Conservation (phyloP, 371 early-diverging fungal genomes). For the Mucor circinelloides region DNA sequence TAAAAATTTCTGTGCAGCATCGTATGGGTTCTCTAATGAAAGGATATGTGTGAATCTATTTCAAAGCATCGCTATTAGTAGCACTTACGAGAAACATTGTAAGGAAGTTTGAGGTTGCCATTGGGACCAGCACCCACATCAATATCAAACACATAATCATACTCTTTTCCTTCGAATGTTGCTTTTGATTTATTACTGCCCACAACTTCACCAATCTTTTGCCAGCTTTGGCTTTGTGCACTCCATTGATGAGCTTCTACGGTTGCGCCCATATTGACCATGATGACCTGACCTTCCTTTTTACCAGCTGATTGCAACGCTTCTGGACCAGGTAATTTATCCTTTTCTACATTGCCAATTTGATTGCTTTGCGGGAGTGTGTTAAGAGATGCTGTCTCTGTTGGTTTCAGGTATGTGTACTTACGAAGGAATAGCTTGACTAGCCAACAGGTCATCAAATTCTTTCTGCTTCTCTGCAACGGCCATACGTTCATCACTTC, state of each 20-base stretch:
- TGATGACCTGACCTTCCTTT: slow-evolving; percentile 87
- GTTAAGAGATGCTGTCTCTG: not conserved
- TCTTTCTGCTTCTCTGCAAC: slow-evolving; percentile 53
- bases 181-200: slow-evolving; percentile 86
- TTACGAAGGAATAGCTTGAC: slow-evolving; percentile 76
- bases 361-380: slow-evolving; percentile 56
- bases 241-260: slow-evolving; percentile 93
- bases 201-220: slow-evolving; percentile 94
- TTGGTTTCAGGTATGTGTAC: slow-evolving; percentile 12
- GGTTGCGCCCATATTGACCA: slow-evolving; percentile 72
- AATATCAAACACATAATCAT: slow-evolving; percentile 98
- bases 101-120: slow-evolving; percentile 89
- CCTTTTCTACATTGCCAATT: slow-evolving; percentile 84
- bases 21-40: slow-evolving; percentile 85
- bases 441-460: slow-evolving; percentile 76
- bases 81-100: slow-evolving; percentile 73
- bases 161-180: slow-evolving; percentile 85
- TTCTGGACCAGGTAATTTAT: slow-evolving; percentile 80
- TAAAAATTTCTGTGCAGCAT: slow-evolving; percentile 92
- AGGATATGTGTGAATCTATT: not conserved
- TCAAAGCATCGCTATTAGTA: not conserved
- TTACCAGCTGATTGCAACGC: slow-evolving; percentile 73
- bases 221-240: slow-evolving; percentile 68
- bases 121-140: slow-evolving; percentile 83
- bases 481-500: slow-evolving; percentile 65